phyloP scores from a whole-genome alignment of 2,329 filamentous ascomycete species.

The Alternaria solani region DNA sequence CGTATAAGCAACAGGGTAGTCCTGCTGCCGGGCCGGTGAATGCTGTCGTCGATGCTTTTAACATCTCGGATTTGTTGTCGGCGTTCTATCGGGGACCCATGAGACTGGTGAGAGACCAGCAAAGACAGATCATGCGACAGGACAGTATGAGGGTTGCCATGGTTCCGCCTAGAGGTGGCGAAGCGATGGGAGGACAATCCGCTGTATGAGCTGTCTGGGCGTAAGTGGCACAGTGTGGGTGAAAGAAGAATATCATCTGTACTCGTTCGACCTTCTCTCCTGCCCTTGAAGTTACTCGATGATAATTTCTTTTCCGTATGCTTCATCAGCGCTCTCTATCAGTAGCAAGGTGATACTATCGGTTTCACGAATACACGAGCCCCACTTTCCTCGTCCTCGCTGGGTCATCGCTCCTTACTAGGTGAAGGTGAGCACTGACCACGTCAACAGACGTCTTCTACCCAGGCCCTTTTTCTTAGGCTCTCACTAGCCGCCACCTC shows the following conservation, averaged over 20 bases:
- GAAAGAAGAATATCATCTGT: neutral
- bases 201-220: neutral
- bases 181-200: neutral
- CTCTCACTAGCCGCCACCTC: neutral
- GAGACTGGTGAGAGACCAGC: conserved; percentile 40
- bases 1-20: conserved; percentile 25
- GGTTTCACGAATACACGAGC: neutral
- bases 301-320: neutral
- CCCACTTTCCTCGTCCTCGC: neutral
- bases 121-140: conserved; percentile 33
- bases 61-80: conserved; percentile 38
- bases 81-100: conserved; percentile 42
- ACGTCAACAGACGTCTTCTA: neutral
- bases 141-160: conserved; percentile 24
- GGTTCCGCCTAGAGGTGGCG: neutral
- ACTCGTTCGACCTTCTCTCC: too few species aligned
- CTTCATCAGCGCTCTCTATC: neutral
- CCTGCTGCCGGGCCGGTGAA: conserved; percentile 28
- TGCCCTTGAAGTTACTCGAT: neutral
- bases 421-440: neutral
- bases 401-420: neutral
- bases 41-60: conserved; percentile 38
- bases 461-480: neutral
- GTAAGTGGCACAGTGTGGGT: neutral
- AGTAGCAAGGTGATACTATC: neutral